phyloP scores from a whole-genome alignment of 1,284 basidiomycete genomes.

The Spongiforma sp. region DNA sequence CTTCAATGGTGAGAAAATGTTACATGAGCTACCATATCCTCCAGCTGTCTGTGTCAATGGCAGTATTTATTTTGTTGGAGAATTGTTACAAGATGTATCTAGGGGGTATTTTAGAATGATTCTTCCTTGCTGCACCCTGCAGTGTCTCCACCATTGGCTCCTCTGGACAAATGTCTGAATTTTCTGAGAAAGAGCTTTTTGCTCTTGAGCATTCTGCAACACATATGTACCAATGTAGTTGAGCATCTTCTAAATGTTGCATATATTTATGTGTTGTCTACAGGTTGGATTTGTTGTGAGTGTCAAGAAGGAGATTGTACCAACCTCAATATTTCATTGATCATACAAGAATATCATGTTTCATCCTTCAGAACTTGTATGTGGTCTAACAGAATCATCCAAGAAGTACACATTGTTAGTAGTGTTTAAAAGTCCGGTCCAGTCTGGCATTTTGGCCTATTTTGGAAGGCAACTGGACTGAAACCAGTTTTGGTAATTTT shows the following conservation, averaged over 20 bases:
- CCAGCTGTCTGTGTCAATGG: slow-evolving; percentile 22
- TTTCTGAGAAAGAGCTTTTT: not conserved
- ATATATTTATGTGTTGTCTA: not conserved
- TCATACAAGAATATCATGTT: not conserved
- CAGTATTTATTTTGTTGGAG: slow-evolving; percentile 28
- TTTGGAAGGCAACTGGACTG: no score
- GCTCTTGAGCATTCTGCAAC: not conserved
- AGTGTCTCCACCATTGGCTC: no score
- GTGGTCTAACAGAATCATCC: not conserved
- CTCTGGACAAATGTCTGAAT: not conserved
- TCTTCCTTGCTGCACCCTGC: slow-evolving; percentile 14
- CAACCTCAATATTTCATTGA: not conserved
- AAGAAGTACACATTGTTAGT: not conserved
- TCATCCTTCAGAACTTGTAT: not conserved
- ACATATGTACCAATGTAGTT: not conserved
- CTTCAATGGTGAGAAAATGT: slow-evolving; percentile 28
- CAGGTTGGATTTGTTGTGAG: not conserved
- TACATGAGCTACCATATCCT: slow-evolving; percentile 24
- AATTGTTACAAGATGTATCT: slow-evolving; percentile 18
- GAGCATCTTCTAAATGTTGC: no score
- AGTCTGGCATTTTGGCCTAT: no score
- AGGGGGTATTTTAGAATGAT: slow-evolving; percentile 26
- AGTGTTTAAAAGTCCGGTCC: no score
- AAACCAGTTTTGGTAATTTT: no score
- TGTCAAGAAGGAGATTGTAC: not conserved